Evolutionary conservation across 108 stramenopile species (phyloP).

Genomic region (Fragilariopsis cylindrus): DNA sequence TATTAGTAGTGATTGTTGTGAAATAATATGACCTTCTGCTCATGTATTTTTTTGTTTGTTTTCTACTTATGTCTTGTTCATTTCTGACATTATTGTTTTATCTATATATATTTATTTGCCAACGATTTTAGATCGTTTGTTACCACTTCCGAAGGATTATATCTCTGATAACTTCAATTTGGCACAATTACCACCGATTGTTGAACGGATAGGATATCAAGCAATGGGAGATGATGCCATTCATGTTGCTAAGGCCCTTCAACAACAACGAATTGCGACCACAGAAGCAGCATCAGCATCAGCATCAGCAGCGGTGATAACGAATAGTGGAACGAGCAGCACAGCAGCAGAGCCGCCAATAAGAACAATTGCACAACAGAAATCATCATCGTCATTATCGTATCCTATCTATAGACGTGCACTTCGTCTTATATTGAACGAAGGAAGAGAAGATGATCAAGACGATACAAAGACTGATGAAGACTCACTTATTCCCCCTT

Average conservation of each 20-base stretch:
- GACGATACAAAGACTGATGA: background rate
- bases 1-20: no score
- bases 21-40: no score
- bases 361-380: background rate
- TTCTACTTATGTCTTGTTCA: background rate
- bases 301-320: background rate
- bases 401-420: slow-evolving; percentile 53
- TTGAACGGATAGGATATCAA: slow-evolving; percentile 49
- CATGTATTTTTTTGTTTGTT: background rate
- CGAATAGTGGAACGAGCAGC: background rate
- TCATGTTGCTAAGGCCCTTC: slow-evolving; percentile 23
- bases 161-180: slow-evolving; percentile 59
- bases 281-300: background rate
- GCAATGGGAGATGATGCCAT: slow-evolving; percentile 27
- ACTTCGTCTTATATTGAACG: slow-evolving; percentile 39
- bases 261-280: slow-evolving; percentile 4
- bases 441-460: slow-evolving; percentile 18
- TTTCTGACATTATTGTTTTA: background rate
- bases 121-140: slow-evolving; percentile 10
- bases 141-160: slow-evolving; percentile 58
- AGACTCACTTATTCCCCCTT: slow-evolving; percentile 13
- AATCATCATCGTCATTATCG: slow-evolving; percentile 8
- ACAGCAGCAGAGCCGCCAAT: background rate
- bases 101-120: background rate
- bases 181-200: slow-evolving; percentile 50